Base-by-base conservation (phyloP, 176 grass and related monocot genomes). In the Musa acuminata region DNA sequence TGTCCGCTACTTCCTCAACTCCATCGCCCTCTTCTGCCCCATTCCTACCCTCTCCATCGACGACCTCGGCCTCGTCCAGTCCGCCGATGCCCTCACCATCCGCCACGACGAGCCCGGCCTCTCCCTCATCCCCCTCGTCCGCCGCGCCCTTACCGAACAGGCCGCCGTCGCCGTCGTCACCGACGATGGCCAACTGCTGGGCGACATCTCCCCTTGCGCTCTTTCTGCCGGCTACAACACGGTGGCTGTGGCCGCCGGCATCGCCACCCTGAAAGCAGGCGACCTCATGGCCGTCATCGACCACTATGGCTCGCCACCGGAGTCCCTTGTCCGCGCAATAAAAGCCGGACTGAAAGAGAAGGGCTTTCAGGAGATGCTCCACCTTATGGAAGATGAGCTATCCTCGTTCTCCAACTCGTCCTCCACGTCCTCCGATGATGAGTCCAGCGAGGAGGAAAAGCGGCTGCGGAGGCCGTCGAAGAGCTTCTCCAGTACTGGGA, bases 1-100 rank as follows among this genome's bases (percentile, higher is more conserved):
- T n/a, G 86, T 92, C 21, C 92, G 86, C 51, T 83, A 92, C 86
- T 89, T 96, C 80, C 84, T 96, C 52, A 85, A 87, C 84, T 89
- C 87, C 63, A 92, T 96, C 64, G 79, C 87, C 73, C 72, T 92
- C 78, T 87, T 89, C 84, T 89, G 83, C 80, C 84, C 87, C 72
- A 82, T 82, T 67, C 79, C 84, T 14, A 83, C 89, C 1, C 78
- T 84, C 76, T 85, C 87, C 51, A 81, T 96, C 55, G 87, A 89
- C 71, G 75, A 71, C 27, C 92, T 92, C 50, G 84, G 82, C 12
- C 84, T 96, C 78, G 81, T 96, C 67, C 89, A 83, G 27, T 19
- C 78, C 22, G 75, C 84, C 67, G 51, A 29, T 83, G 60, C 52
- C 84, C 89, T 86, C 58, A 79, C 87, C 2, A 51, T 86, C 74